phyloP scores from a whole-genome alignment of 2,329 filamentous ascomycete species.

The Coccinonectria pachysandricola region DNA sequence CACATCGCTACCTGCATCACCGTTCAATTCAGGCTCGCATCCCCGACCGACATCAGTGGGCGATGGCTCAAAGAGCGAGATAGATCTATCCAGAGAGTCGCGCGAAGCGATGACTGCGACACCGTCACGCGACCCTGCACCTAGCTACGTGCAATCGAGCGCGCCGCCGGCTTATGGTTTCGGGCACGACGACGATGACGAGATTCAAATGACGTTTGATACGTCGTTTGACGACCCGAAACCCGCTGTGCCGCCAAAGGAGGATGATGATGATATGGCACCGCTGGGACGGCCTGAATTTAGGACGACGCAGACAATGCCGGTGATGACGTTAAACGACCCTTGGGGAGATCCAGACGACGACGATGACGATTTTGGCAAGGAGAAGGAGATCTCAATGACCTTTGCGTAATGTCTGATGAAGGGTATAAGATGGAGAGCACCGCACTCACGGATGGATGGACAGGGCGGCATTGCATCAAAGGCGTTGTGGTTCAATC shows the following conservation, averaged over 20 bases:
- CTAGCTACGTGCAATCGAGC: constrained; percentile 11
- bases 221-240: constrained; percentile 41
- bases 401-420: constrained; percentile 66
- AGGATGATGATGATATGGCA: constrained; percentile 19
- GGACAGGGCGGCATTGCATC: too few relatives aligned
- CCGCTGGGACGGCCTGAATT: constrained; percentile 17
- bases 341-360: constrained; percentile 63
- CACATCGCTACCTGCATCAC: constrained; percentile 19
- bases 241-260: constrained; percentile 12
- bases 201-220: constrained; percentile 64
- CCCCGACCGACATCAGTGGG: constrained; percentile 23
- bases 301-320: constrained; percentile 36
- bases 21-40: constrained; percentile 12
- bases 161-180: constrained; percentile 11
- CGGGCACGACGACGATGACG: constrained; percentile 31
- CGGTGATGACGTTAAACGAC: constrained; percentile 42
- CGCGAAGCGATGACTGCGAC: constrained; percentile 13
- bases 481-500: too few relatives aligned
- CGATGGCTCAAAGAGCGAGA: constrained; percentile 38
- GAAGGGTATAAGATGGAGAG: too few relatives aligned
- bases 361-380: constrained; percentile 58
- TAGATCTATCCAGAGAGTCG: constrained; percentile 17
- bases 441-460: too few relatives aligned
- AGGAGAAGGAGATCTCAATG: constrained; percentile 68
- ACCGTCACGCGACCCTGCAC: constrained; percentile 15